These are phyloP conservation scores for Castanea crenata DNA, from an alignment of 306 rosid genomes.

Conservation along the genomic window DNA sequence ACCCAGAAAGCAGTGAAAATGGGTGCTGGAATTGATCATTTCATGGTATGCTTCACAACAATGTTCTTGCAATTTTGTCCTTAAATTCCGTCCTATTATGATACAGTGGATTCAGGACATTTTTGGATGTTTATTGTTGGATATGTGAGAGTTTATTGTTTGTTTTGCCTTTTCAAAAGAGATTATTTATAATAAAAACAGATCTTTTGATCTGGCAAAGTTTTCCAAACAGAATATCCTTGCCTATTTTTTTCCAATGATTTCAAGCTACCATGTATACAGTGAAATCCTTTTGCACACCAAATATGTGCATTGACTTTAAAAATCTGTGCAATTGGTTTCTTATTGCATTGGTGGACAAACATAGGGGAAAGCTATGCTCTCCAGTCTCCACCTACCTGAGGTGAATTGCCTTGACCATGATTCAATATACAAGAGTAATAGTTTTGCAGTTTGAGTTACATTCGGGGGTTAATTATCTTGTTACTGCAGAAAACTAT, in stretches of 20 bases:
- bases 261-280: background rate
- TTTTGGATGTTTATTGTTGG: background rate
- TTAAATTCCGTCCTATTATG: background rate
- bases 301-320: background rate
- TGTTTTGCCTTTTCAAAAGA: background rate
- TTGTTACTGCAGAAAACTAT: background rate
- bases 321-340: background rate
- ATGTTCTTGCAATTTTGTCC: background rate
- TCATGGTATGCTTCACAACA: conserved; percentile 58
- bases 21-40: conserved; percentile 79
- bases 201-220: background rate
- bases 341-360: background rate
- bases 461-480: background rate
- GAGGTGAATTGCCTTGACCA: background rate
- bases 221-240: background rate
- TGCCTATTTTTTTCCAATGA: background rate
- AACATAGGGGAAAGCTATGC: background rate
- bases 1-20: conserved; percentile 84
- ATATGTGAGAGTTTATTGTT: background rate
- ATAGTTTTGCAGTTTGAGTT: background rate
- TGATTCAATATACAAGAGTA: background rate
- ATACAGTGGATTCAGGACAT: background rate
- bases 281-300: background rate
- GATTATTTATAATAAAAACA: background rate
- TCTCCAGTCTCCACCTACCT: background rate